A percentile compares a stretch with the other conserved stretches of the same genome.
Conservation (phyloP, 2,329 filamentous ascomycete genomes). For the Alternaria angustiovoidea region DNA sequence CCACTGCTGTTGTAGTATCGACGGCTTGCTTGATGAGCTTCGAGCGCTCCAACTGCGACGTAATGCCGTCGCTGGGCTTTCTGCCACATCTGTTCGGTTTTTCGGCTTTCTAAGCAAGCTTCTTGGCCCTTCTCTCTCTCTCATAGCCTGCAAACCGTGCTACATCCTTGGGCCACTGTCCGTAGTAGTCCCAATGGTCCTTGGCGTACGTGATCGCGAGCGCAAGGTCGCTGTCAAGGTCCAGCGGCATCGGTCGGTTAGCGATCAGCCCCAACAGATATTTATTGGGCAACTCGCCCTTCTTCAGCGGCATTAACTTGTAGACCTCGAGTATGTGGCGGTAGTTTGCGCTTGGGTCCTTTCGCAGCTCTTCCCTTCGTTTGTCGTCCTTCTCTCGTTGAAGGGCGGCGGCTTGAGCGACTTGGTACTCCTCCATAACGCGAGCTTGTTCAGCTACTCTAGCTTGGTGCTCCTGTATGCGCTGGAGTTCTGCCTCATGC, state of each 20-base stretch:
- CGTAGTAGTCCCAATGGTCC: conserved; percentile 18
- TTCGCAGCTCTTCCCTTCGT: conserved; percentile 10
- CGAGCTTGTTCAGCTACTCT: not conserved
- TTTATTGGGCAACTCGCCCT: not conserved
- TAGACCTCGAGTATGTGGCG: conserved; percentile 17
- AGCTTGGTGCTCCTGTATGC: not conserved
- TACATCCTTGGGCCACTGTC: conserved; percentile 7
- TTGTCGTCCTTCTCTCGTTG: conserved; percentile 1
- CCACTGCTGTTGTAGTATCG: conserved; percentile 53
- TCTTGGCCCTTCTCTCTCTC: not conserved
- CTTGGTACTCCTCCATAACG: not conserved
- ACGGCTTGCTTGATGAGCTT: conserved; percentile 67
- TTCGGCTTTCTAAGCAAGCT: not conserved
- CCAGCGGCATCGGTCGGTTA: conserved; percentile 15
- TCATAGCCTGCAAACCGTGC: not conserved
- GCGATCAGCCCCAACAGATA: conserved; percentile 19
- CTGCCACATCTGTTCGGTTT: not conserved
- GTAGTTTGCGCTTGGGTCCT: conserved; percentile 16
- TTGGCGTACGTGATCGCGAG: conserved; percentile 22
- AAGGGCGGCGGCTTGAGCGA: not conserved
- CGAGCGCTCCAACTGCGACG: conserved; percentile 78
- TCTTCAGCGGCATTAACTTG: not conserved
- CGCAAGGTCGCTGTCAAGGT: conserved; percentile 13
- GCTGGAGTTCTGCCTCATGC: not conserved
- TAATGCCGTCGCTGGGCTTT: conserved; percentile 77